phyloP scores from a whole-genome alignment of 2,329 filamentous ascomycete genomes.

The Colletotrichum echinochloae region DNA sequence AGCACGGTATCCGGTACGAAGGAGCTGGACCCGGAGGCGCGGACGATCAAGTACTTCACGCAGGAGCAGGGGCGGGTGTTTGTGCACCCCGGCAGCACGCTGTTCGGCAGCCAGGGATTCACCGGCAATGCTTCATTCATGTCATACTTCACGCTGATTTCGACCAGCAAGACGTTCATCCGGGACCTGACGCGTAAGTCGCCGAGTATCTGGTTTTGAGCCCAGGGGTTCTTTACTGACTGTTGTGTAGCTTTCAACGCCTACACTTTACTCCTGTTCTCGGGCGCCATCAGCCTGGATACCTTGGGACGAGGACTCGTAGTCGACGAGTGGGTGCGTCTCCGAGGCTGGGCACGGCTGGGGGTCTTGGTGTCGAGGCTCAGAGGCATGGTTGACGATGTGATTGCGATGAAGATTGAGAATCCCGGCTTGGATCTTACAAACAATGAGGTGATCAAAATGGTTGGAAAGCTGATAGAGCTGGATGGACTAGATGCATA shows the following conservation, averaged over 20 bases:
- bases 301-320: slow-evolving; percentile 87
- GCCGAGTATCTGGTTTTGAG: background rate
- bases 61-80: slow-evolving; percentile 90
- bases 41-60: slow-evolving; percentile 92
- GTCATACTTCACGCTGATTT: slow-evolving; percentile 92
- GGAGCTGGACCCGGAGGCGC: slow-evolving; percentile 91
- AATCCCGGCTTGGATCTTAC: slow-evolving; percentile 72
- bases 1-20: slow-evolving; percentile 89
- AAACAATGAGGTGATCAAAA: slow-evolving; percentile 76
- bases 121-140: slow-evolving; percentile 81
- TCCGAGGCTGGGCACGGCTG: slow-evolving; percentile 94
- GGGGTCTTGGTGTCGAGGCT: slow-evolving; percentile 88
- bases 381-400: slow-evolving; percentile 85
- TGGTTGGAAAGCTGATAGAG: slow-evolving; percentile 86
- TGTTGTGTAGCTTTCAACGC: slow-evolving; percentile 78
- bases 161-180: slow-evolving; percentile 91
- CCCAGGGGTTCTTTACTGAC: slow-evolving; percentile 14
- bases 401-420: slow-evolving; percentile 85
- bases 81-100: slow-evolving; percentile 87
- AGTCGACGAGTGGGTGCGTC: slow-evolving; percentile 88
- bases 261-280: slow-evolving; percentile 89
- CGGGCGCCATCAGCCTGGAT: slow-evolving; percentile 85
- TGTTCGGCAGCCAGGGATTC: slow-evolving; percentile 87
- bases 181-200: slow-evolving; percentile 87
- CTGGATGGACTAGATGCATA: slow-evolving; percentile 85